A percentile compares a stretch with the other conserved stretches of the same genome.
Evolutionary conservation across 306 rosid species (phyloP).

Genomic region (Parietaria judaica): DNA sequence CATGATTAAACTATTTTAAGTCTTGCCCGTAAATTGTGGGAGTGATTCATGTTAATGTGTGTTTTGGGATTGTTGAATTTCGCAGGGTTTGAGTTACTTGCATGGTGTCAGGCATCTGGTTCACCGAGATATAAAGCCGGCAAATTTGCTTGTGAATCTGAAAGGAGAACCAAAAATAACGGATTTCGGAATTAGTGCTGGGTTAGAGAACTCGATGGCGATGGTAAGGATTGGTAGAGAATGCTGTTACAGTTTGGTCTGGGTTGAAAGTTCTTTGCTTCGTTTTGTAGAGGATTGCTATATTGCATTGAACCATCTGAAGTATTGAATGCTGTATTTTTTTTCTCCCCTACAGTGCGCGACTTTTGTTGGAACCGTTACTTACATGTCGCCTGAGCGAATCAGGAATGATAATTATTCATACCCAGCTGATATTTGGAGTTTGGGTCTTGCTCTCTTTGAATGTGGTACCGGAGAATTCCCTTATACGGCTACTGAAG

Average conservation of each 20-base stretch:
- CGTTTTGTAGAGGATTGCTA: not conserved
- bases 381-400: slow-evolving; percentile 98
- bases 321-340: not conserved
- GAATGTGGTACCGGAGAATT: slow-evolving; percentile 99
- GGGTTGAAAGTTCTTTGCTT: not conserved
- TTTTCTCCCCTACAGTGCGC: slow-evolving; percentile 59
- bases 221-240: slow-evolving; percentile 47
- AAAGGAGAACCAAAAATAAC: slow-evolving; percentile 95
- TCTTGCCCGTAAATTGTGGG: not conserved
- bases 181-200: slow-evolving; percentile 97
- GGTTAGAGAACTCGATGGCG: slow-evolving; percentile 92
- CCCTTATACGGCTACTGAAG: slow-evolving; percentile 84
- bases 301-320: not conserved
- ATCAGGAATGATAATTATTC: slow-evolving; percentile 91
- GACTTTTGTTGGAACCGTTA: slow-evolving; percentile 93
- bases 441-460: slow-evolving; percentile 92
- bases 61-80: slow-evolving; percentile 3
- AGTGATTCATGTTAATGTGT: slow-evolving; percentile 2
- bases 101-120: slow-evolving; percentile 89
- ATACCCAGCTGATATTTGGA: slow-evolving; percentile 98
- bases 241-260: not conserved
- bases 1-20: slow-evolving; percentile 1
- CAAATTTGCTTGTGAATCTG: slow-evolving; percentile 85
- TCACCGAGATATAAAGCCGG: slow-evolving; percentile 97
- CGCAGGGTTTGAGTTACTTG: slow-evolving; percentile 81